Evolutionary conservation across 2,329 filamentous ascomycete genomes (phyloP).

Genomic region (Diaporthe sp.): DNA sequence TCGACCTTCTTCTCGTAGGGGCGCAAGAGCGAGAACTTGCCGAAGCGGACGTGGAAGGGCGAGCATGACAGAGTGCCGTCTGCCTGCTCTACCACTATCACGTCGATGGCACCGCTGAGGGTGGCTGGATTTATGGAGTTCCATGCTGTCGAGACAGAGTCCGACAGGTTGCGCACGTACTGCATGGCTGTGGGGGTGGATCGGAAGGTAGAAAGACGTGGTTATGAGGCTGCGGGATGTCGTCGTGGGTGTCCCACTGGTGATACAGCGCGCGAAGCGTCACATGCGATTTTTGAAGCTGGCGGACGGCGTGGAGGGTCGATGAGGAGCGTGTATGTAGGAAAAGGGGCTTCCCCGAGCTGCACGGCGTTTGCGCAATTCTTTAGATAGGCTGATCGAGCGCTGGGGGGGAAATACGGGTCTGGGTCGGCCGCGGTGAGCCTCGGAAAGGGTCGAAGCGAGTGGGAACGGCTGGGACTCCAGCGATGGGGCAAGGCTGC

Average conservation of each 20-base stretch:
- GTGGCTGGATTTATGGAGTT: conserved; percentile 99
- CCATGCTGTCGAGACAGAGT: conserved; percentile 98
- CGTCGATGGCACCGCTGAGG: conserved; percentile 96
- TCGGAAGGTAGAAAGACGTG: neutral
- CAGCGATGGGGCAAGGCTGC: conserved; percentile 28
- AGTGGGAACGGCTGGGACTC: conserved; percentile 21
- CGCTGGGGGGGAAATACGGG: conserved; percentile 11
- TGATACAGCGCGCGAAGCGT: conserved; percentile 13
- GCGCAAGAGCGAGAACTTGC: conserved; percentile 95
- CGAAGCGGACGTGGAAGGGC: conserved; percentile 98
- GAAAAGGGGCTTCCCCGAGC: conserved; percentile 12
- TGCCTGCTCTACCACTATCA: conserved; percentile 96
- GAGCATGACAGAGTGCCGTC: conserved; percentile 93
- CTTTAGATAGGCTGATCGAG: conserved; percentile 22
- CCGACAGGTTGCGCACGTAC: conserved; percentile 96
- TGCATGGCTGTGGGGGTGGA: conserved; percentile 74
- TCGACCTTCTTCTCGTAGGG: conserved; percentile 99
- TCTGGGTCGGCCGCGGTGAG: conserved; percentile 20
- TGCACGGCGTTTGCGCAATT: conserved; percentile 11
- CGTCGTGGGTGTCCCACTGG: conserved; percentile 34
- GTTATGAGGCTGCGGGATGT: neutral
- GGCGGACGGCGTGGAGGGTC: conserved; percentile 9
- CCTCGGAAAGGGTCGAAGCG: conserved; percentile 26
- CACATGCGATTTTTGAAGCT: conserved; percentile 29
- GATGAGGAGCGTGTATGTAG: neutral